Evolutionary conservation across 192 early-diverging fungal genomes (phyloP).

Genomic region (Coemansia sp.): DNA sequence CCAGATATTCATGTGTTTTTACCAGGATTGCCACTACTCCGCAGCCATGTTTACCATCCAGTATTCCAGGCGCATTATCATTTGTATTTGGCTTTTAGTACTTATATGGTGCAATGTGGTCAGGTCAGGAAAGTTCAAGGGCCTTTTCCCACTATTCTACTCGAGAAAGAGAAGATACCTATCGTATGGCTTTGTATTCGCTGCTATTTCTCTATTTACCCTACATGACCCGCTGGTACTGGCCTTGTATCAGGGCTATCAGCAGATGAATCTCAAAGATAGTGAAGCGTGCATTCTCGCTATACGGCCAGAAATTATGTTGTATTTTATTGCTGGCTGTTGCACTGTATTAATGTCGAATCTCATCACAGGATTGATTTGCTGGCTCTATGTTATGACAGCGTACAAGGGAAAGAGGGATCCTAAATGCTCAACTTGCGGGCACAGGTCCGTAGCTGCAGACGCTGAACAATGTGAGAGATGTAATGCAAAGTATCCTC

Average conservation of each 20-base stretch:
- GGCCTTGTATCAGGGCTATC: conserved; percentile 2
- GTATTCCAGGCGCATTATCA: background rate
- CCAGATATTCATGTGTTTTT: background rate
- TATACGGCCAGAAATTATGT: background rate
- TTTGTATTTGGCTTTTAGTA: background rate
- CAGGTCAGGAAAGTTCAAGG: background rate
- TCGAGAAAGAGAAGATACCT: background rate
- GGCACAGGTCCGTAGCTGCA: too few species aligned
- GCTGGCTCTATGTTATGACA: background rate
- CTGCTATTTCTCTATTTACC: background rate
- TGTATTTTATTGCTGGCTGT: background rate
- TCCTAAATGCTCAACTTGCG: too few species aligned
- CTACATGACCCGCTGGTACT: background rate
- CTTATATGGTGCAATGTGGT: background rate
- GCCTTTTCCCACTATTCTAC: background rate
- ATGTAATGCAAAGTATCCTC: too few species aligned
- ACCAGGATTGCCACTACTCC: background rate
- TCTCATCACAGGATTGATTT: background rate
- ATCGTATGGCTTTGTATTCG: background rate
- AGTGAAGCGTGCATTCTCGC: background rate
- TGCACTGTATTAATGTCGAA: background rate
- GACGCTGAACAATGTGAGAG: too few species aligned
- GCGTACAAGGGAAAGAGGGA: too few species aligned
- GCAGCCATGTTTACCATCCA: background rate
- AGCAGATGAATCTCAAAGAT: background rate